phyloP scores from a whole-genome alignment of 2,329 filamentous ascomycete genomes.

The Fusarium sp. region DNA sequence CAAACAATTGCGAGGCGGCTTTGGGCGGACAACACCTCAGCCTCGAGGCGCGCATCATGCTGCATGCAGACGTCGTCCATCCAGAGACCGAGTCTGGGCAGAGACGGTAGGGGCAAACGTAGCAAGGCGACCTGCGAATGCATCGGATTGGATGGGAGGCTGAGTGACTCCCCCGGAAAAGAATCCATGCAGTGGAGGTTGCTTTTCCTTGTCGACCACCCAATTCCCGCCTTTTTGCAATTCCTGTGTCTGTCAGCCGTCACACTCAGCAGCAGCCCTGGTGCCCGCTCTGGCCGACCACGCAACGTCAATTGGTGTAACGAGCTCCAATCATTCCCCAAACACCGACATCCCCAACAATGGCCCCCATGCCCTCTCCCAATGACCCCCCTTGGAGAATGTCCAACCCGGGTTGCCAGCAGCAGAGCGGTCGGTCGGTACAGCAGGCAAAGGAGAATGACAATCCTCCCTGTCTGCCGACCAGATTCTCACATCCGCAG shows the following conservation, averaged over 20 bases:
- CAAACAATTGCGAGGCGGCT: background rate
- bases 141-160: constrained; percentile 1
- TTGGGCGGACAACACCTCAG: background rate
- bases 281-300: constrained; percentile 5
- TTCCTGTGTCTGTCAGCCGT: constrained; percentile 24
- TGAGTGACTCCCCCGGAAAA: constrained; percentile 14
- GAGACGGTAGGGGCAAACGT: constrained; percentile 11
- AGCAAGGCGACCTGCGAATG: constrained; percentile 6
- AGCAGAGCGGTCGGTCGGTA: background rate
- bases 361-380: constrained; percentile 4
- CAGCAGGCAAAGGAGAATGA: background rate
- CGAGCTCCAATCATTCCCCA: constrained; percentile 8
- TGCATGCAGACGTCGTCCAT: constrained; percentile 4
- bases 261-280: background rate
- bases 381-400: constrained; percentile 1
- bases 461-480: constrained; percentile 1
- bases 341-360: constrained; percentile 12
- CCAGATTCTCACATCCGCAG: constrained; percentile 6
- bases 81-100: background rate
- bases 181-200: constrained; percentile 28
- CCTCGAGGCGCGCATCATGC: constrained; percentile 17
- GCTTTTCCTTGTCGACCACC: constrained; percentile 10
- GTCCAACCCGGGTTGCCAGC: background rate
- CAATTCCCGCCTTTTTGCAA: constrained; percentile 22
- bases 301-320: constrained; percentile 11